A percentile compares a stretch with the other conserved stretches of the same genome.
phyloP scores from a whole-genome alignment of 139 green algal genomes.

The Deuterostichococcus epilithicus region DNA sequence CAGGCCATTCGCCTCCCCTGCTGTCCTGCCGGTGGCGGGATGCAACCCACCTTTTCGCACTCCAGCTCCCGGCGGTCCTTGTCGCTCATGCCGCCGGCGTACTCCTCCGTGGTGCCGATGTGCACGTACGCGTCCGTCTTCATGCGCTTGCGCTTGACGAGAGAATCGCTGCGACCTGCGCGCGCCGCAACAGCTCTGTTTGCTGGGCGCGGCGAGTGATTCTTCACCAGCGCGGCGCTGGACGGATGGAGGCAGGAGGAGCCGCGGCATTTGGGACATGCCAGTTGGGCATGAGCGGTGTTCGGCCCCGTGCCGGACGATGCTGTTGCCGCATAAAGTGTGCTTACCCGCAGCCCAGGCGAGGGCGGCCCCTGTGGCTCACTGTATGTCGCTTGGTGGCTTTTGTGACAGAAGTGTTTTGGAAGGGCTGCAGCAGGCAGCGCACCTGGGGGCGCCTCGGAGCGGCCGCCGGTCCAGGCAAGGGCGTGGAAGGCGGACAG shows the following conservation, averaged over 20 bases:
- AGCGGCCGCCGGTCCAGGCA: background rate
- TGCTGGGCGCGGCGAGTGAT: no score
- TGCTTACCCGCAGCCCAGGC: no score
- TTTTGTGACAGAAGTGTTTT: background rate
- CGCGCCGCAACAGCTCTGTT: no score
- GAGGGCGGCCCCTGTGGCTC: no score
- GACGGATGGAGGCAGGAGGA: no score
- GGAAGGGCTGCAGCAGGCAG: background rate
- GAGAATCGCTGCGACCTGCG: background rate
- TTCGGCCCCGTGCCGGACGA: no score
- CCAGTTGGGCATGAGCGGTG: no score
- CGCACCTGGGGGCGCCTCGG: background rate
- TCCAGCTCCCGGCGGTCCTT: constrained; percentile 2
- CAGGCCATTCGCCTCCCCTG: no score
- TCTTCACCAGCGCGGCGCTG: no score
- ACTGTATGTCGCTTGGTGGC: no score
- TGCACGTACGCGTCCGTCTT: background rate
- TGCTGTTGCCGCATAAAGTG: no score
- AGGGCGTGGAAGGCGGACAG: background rate
- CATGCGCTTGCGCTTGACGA: background rate
- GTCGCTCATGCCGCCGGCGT: background rate
- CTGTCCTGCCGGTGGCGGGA: background rate
- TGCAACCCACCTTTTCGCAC: constrained; percentile 5
- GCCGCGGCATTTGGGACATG: no score
- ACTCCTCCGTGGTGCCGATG: background rate